Evolutionary conservation across 306 rosid genomes (phyloP), one percentile per base, ranked within the genome.

Genomic region (Castanospermum australe): DNA sequence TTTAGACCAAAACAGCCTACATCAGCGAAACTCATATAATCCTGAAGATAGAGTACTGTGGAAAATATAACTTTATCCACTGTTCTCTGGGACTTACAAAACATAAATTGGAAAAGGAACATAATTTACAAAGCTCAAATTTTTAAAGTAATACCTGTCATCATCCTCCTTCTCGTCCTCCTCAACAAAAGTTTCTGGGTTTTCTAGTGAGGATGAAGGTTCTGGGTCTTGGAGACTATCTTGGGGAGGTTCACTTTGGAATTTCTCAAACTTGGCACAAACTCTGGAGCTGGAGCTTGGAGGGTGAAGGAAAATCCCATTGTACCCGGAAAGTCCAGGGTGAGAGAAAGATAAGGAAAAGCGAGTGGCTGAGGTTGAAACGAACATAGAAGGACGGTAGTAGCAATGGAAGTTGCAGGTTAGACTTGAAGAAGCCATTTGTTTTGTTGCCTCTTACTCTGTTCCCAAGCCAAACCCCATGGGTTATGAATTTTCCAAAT

Each of bases 231-330:
- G 63, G 30, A 54, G 33, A 36, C 39, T 63, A 28, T 86, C 84
- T 59, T 70, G 87, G 36, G 85, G 41, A 83, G 79, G 48, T 30
- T 85, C 88, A 7, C 87, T 87, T 75, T 89, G 88, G 88, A 93
- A 92, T 67, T 92, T 93, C 9, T 95, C 96, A 84, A 95, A 92
- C 91, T 92, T 95, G 63, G 98, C 97, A 57, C 42, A 41, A 20
- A 88, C 75, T 86, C 84, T 95, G 55, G 87, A 79, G 69, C 44
- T 18, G 45, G 74, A 73, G 69, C 55, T 70, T 5, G 86, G 36
- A 24, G 70, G 36, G 70, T 17, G 77, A 45, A 85, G 62, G 67
- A 87, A 78, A 69, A 76, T 63, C 20, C 79, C 87, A 67, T 52
- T 48, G 85, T 80, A 44, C 59, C 84, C 22, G 47, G 48, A 51